Conservation (phyloP, 2,329 filamentous ascomycete species). For the Hypoxylon sp. region DNA sequence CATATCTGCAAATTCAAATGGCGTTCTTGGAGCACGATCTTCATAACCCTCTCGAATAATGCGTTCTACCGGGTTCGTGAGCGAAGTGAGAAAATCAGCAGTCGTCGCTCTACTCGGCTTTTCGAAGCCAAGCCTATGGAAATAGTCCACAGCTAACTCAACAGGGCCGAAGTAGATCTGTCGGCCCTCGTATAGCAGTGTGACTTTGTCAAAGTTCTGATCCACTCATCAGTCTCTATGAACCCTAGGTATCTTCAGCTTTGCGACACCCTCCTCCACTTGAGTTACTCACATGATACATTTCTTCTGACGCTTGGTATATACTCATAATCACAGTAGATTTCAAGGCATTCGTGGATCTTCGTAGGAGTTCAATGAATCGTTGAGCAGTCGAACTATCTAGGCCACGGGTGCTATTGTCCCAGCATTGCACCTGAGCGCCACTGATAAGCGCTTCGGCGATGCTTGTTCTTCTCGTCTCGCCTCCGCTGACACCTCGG, state of each 20-base stretch:
- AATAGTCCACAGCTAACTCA: conserved; percentile 71
- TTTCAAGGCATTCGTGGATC: neutral
- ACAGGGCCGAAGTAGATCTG: conserved; percentile 75
- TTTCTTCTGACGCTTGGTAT: conserved; percentile 76
- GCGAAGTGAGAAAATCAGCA: conserved; percentile 79
- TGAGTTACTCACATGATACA: conserved; percentile 66
- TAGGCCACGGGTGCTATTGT: conserved; percentile 73
- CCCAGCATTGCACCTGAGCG: conserved; percentile 57
- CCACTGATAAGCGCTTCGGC: conserved; percentile 70
- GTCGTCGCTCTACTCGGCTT: conserved; percentile 77
- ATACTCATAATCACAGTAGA: conserved; percentile 64
- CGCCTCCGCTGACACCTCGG: conserved; percentile 79
- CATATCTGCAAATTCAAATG: conserved; percentile 69
- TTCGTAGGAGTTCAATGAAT: conserved; percentile 40
- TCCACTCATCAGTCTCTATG: neutral
- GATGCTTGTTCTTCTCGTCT: conserved; percentile 75
- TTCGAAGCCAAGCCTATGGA: conserved; percentile 75
- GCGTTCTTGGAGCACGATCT: conserved; percentile 68
- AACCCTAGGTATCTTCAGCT: no score
- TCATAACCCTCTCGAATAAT: conserved; percentile 68
- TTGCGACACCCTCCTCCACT: neutral
- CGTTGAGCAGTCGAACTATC: conserved; percentile 75
- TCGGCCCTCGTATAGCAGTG: conserved; percentile 70
- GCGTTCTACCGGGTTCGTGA: conserved; percentile 72
- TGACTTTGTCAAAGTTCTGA: conserved; percentile 69